Base-by-base conservation (phyloP, 208 protist species). In the Lotmaria passim region DNA sequence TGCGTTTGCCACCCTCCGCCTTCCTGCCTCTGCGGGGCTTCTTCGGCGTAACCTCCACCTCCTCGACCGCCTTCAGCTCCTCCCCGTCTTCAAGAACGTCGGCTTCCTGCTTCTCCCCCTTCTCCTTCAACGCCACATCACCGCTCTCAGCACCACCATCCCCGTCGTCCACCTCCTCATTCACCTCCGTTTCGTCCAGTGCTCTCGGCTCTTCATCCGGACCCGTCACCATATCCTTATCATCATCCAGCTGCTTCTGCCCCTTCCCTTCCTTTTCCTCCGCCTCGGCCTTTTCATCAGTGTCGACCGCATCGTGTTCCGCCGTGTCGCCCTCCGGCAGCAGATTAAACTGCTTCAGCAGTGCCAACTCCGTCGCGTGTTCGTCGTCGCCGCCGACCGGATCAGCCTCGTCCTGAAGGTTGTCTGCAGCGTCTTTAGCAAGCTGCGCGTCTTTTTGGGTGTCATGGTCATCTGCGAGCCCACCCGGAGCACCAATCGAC, bases 41-140 rank as follows among this genome's bases (percentile, higher is more conserved):
- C 52, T 70, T 77, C 69, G 65, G 50, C 21, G 61, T 1, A 17
- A 24, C 39, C 14, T 28, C 51, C 36, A n/a, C n/a, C n/a, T 63
- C 30, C 41, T 41, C 28, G 33, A 43, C 31, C 7, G 39, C 34
- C 51, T 52, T 28, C 44, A 23, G 38, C 21, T 19, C 43, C 31
- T 60, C 61, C 61, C 52, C 70, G n/a, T 15, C 46, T 21, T 41
- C 57, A 17, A 2, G 51, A n/a, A 31, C 59, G 19, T 41, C 33
- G 7, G 50, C 10, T 28, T 21, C 46, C n/a, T n/a, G n/a, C n/a
- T n/a, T n/a, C n/a, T n/a, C n/a, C n/a, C n/a, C n/a, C n/a, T n/a
- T n/a, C n/a, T n/a, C n/a, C n/a, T n/a, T n/a, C n/a, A n/a, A n/a
- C n/a, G n/a, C n/a, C n/a, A n/a, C n/a, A n/a, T n/a, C n/a, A n/a